Conservation (phyloP, 106 monocot species). For the Dendrobium chrysotoxum region DNA sequence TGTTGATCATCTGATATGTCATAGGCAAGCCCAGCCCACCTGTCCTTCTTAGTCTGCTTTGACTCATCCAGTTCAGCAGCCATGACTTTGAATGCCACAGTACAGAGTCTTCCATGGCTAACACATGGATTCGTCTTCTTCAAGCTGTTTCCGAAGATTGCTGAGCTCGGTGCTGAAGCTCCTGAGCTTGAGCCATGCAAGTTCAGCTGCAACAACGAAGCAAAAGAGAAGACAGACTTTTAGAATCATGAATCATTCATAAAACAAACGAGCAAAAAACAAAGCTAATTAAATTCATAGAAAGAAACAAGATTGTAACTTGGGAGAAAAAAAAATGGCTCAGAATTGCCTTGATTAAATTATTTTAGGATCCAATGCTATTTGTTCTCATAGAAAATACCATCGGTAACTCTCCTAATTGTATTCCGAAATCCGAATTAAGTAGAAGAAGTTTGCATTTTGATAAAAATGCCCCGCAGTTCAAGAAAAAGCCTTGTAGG, state of each 20-base stretch:
- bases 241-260: not conserved
- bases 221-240: not conserved
- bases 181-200: slow-evolving; percentile 30
- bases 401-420: no score
- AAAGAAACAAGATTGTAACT: no score
- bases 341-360: no score
- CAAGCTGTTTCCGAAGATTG: slow-evolving; percentile 63
- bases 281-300: no score
- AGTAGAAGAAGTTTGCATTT: no score
- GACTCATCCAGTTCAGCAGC: slow-evolving; percentile 63
- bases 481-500: no score
- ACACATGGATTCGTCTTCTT: slow-evolving; percentile 40
- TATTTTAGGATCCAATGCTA: no score
- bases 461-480: no score
- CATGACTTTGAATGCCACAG: slow-evolving; percentile 48
- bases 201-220: slow-evolving; percentile 30
- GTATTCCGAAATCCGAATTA: no score
- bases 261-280: no score
- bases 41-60: slow-evolving; percentile 65
- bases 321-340: no score
- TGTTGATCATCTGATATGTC: slow-evolving; percentile 95
- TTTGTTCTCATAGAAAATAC: no score
- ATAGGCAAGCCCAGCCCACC: slow-evolving; percentile 51
- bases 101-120: slow-evolving; percentile 41
- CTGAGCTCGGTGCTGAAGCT: slow-evolving; percentile 32